Conservation (phyloP, 164 flowering plant species). For the Magnolia officinalis region DNA sequence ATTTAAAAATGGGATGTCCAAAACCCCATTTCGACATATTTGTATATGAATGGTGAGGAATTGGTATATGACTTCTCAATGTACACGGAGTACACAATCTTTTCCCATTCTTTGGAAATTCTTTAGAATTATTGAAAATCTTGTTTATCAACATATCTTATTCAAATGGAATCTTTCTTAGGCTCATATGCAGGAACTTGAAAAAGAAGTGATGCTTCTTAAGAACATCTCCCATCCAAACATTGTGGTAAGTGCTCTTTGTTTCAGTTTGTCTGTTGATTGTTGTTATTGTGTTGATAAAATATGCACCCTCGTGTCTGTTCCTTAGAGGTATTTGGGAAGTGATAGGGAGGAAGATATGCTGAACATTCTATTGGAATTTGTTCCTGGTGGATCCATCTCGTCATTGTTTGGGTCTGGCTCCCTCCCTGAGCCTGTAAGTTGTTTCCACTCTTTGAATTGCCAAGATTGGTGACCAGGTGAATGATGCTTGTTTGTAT, state of each 20-base stretch:
- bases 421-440: constrained; percentile 91
- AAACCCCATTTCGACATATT: no score
- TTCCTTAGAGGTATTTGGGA: constrained; percentile 79
- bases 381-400: constrained; percentile 98
- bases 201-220: constrained; percentile 93
- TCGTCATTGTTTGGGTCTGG: constrained; percentile 94
- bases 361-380: constrained; percentile 83
- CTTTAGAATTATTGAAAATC: neutral
- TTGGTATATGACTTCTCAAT: neutral
- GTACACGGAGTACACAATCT: neutral
- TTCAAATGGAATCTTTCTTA: constrained; percentile 12
- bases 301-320: neutral
- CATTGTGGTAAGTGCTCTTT: constrained; percentile 68
- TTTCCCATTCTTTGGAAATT: neutral
- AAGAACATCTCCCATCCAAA: constrained; percentile 89
- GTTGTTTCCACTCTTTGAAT: constrained; percentile 19
- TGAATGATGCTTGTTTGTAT: neutral
- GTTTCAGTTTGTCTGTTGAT: neutral
- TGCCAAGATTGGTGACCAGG: constrained; percentile 2
- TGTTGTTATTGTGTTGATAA: neutral
- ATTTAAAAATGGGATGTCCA: no score
- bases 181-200: constrained; percentile 88
- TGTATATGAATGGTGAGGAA: neutral
- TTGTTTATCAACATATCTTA: neutral
- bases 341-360: constrained; percentile 88